These are phyloP conservation scores for Aphanomyces euteiches DNA, from an alignment of 352 stramenopile species.

Conservation along the genomic window DNA sequence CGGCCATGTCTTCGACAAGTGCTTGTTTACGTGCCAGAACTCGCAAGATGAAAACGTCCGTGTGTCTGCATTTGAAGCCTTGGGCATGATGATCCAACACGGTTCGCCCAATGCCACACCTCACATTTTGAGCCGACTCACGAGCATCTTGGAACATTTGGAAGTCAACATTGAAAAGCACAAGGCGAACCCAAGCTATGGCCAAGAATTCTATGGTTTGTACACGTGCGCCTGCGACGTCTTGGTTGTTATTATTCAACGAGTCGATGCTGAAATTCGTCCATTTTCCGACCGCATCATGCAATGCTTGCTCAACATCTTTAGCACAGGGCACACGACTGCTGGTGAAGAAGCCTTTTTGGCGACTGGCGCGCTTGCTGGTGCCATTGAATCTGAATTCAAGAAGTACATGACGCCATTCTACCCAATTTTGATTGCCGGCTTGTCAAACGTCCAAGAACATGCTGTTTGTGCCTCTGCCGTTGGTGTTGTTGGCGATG, in stretches of 20 bases:
- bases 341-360: slow-evolving; percentile 96
- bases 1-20: slow-evolving; percentile 89
- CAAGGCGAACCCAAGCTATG: slow-evolving; percentile 56
- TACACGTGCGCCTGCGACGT: slow-evolving; percentile 88
- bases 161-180: slow-evolving; percentile 73
- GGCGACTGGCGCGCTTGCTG: slow-evolving; percentile 90
- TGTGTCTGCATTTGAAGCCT: slow-evolving; percentile 89
- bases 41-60: slow-evolving; percentile 90
- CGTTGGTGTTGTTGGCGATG: slow-evolving; percentile 93
- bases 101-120: slow-evolving; percentile 67
- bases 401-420: slow-evolving; percentile 95
- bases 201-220: slow-evolving; percentile 41
- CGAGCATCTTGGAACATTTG: slow-evolving; percentile 71
- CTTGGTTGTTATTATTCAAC: slow-evolving; percentile 91
- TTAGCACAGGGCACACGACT: slow-evolving; percentile 90
- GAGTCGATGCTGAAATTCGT: slow-evolving; percentile 85
- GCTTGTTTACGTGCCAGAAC: slow-evolving; percentile 88
- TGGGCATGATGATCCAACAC: slow-evolving; percentile 91
- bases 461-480: slow-evolving; percentile 96
- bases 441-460: slow-evolving; percentile 93
- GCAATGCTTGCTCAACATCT: slow-evolving; percentile 92
- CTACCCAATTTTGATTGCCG: slow-evolving; percentile 87
- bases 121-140: slow-evolving; percentile 76
- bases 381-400: slow-evolving; percentile 90
- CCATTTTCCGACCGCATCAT: slow-evolving; percentile 92